Base-by-base conservation (phyloP, 257 asterid genomes). In the Jacaranda mimosifolia region DNA sequence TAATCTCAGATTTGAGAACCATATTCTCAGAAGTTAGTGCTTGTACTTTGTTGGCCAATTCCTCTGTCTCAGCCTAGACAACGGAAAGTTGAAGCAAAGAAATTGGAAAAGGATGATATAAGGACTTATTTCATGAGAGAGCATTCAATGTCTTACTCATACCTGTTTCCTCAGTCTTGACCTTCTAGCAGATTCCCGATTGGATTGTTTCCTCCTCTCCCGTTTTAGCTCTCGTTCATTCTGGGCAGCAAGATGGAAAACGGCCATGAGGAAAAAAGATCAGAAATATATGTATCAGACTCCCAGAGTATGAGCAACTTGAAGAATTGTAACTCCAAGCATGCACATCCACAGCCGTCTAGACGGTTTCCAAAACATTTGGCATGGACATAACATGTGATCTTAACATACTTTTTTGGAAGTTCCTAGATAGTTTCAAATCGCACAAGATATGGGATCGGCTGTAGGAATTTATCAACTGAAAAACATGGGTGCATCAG, bases 141-240 rank as follows among this genome's bases (percentile, higher is more conserved):
- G 13, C 12, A 67, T n/a, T 64, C 11, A 7, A 17, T 42, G 59
- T 45, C 55, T 43, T 43, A 48, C 3, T 48, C 55, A 48, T 83
- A 91, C 99, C 97, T 96, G 99, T 79, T 94, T 96, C 85, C 99
- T 91, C 86, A 96, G 88, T 74, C 99, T 85, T 77, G 99, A 96
- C 88, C 99, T 85, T 82, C 99, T 88, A 7, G 99, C 99, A 75
- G 99, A 96, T 86, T 96, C 99, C 63, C 99, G 88, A 72, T 96
- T 96, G 38, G 99, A 96, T 82, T 96, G 99, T 77, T 96, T 96
- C 91, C 99, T 90, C 84, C 91, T 88, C 87, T 96, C 99, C 69
- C 97, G 85, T 79, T 93, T 96, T 51, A 88, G 85, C 74, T 96
- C 99, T 17, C 96, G 84, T 39, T 96, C 98, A 76, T 85, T 88